Percentiles rank a stretch among this genome's conserved stretches.
Conservation (phyloP, 257 asterid species). For the Vinca minor region DNA sequence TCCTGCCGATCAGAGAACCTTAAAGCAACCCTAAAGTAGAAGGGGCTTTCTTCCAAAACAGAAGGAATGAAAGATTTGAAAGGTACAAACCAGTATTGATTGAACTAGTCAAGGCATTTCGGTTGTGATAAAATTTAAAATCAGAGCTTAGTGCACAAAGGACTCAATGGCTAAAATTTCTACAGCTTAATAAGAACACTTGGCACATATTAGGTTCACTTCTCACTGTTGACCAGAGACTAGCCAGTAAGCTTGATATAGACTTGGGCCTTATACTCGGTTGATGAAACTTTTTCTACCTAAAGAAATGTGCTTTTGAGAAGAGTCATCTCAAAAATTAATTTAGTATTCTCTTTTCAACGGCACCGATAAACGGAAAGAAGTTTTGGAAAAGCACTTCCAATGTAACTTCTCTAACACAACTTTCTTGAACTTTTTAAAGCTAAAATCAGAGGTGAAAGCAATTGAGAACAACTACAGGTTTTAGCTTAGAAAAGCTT, state of each 20-base stretch:
- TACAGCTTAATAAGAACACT: background rate
- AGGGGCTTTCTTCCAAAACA: constrained; percentile 11
- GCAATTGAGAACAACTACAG: too few species aligned
- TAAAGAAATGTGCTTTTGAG: too few species aligned
- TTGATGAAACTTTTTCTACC: too few species aligned
- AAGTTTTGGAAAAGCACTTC: too few species aligned
- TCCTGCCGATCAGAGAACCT: constrained; percentile 50
- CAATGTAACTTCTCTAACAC: too few species aligned
- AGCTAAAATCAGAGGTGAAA: too few species aligned
- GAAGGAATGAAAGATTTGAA: constrained; percentile 13
- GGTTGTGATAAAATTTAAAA: background rate
- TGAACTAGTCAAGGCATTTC: background rate
- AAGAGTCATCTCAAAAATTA: too few species aligned
- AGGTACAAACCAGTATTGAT: constrained; percentile 7
- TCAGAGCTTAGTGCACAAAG: background rate
- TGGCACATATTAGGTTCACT: background rate
- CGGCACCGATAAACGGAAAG: too few species aligned
- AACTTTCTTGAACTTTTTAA: too few species aligned
- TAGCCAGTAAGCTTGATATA: background rate
- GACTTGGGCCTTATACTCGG: too few species aligned
- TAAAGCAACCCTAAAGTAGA: constrained; percentile 27
- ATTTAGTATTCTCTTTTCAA: too few species aligned
- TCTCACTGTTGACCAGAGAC: background rate
- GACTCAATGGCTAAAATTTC: background rate
- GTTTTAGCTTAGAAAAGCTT: too few species aligned